Evolutionary conservation across 805 yeast genomes (phyloP).

Genomic region (Yarrowia sp.): DNA sequence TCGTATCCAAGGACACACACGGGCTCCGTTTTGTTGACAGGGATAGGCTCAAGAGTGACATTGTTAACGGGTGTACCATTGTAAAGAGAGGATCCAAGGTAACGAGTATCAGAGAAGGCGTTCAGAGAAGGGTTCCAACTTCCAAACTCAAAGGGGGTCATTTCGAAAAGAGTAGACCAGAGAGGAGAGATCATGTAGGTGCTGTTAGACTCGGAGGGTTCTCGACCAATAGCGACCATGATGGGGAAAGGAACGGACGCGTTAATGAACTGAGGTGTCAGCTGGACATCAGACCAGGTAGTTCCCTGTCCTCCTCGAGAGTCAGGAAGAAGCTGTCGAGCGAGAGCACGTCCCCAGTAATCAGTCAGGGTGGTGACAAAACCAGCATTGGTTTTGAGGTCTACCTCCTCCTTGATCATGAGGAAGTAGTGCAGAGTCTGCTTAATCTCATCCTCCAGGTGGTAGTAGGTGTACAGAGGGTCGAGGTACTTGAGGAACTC

Average conservation of each 20-base stretch:
- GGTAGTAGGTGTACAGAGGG: not conserved
- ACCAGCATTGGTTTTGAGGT: conserved; percentile 56
- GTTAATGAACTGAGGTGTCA: conserved; percentile 54
- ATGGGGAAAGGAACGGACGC: conserved; percentile 65
- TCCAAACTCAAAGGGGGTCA: conserved; percentile 70
- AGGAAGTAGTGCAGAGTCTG: conserved; percentile 37
- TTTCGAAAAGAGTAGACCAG: conserved; percentile 58
- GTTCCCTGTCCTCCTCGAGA: conserved; percentile 55
- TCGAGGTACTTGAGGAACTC: conserved; percentile 1
- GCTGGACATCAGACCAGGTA: conserved; percentile 53
- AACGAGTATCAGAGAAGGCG: conserved; percentile 62
- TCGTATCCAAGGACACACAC: conserved; percentile 5
- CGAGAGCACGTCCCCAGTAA: conserved; percentile 72
- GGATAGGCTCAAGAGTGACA: not conserved
- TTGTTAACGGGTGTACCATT: conserved; percentile 46
- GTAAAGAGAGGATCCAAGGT: conserved; percentile 62
- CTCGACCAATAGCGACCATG: conserved; percentile 46
- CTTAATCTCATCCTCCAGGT: conserved; percentile 41
- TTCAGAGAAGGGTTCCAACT: conserved; percentile 78
- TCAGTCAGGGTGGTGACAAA: conserved; percentile 68
- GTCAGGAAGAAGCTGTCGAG: conserved; percentile 60
- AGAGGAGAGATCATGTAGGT: conserved; percentile 46
- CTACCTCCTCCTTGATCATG: conserved; percentile 11
- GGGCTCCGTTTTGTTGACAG: not conserved
- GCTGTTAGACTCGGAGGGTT: conserved; percentile 41